Conservation (phyloP, 2,329 filamentous ascomycete genomes). For the Colletotrichum camelliae region DNA sequence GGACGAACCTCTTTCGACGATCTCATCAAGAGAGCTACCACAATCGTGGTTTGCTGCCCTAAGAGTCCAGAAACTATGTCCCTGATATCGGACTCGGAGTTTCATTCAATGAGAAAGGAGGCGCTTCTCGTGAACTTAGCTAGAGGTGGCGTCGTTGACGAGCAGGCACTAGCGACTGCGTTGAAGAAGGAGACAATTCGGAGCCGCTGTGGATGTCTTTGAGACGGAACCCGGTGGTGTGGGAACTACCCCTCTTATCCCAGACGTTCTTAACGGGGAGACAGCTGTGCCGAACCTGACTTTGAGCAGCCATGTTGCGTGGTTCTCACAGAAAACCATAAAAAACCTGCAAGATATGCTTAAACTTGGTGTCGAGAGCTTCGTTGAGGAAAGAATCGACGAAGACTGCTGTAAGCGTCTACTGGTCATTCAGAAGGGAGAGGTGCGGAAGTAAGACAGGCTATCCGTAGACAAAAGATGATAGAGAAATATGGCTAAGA, state of each 20-base stretch:
- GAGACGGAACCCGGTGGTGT: neutral
- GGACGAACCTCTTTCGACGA: neutral
- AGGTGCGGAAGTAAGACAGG: neutral
- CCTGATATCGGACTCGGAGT: neutral
- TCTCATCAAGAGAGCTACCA: neutral
- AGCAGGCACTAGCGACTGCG: neutral
- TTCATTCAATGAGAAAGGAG: neutral
- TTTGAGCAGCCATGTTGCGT: neutral
- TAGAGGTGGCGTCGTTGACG: neutral
- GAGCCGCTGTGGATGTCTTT: neutral
- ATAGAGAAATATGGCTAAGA: neutral
- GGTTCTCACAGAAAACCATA: neutral
- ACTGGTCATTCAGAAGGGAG: neutral
- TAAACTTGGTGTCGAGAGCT: neutral
- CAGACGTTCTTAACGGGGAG: neutral
- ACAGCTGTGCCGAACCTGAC: neutral
- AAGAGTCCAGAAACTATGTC: neutral
- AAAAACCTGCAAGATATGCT: neutral
- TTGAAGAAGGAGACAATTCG: neutral
- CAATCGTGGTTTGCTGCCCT: neutral
- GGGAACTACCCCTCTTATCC: neutral
- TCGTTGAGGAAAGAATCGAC: neutral
- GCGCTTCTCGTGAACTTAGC: neutral
- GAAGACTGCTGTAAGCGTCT: neutral
- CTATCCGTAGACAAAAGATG: neutral